These are phyloP conservation scores for Nicotiana paniculata DNA, from an alignment of 257 asterid species.

Conservation along the genomic window DNA sequence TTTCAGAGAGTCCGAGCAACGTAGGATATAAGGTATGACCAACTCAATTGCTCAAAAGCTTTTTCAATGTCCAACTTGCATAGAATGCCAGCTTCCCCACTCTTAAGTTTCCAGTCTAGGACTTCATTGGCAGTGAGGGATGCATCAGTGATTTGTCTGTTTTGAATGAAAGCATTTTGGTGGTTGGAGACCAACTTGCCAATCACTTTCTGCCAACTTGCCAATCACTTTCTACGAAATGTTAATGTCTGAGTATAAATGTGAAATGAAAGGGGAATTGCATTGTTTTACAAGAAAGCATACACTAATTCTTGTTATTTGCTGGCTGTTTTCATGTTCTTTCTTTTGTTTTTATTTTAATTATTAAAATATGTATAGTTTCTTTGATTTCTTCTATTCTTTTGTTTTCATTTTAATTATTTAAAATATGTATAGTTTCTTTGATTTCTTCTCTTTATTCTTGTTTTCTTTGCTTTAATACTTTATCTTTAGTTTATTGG, in stretches of 20 bases:
- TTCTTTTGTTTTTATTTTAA: background rate
- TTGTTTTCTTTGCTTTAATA: background rate
- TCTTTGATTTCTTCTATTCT: background rate
- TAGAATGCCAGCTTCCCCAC: too few species aligned
- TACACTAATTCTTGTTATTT: background rate
- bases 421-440: background rate
- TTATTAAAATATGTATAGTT: background rate
- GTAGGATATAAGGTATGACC: too few species aligned
- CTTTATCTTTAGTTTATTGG: background rate
- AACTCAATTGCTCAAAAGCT: too few species aligned
- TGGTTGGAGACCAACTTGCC: too few species aligned
- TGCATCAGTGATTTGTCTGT: too few species aligned
- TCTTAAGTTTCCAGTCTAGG: too few species aligned
- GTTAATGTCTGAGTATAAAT: background rate
- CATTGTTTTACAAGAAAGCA: background rate
- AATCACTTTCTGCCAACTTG: too few species aligned
- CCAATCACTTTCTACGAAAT: background rate
- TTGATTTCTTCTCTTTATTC: background rate
- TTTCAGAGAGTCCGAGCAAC: too few species aligned
- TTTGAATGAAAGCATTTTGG: too few species aligned
- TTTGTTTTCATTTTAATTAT: background rate
- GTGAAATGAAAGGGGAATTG: background rate
- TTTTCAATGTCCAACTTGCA: too few species aligned
- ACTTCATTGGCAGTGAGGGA: too few species aligned
- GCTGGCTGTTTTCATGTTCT: background rate